A percentile compares a stretch with the other conserved stretches of the same genome.
Conservation (phyloP, 768 basidiomycete genomes). For the Rhodosporidiobolus sp. region DNA sequence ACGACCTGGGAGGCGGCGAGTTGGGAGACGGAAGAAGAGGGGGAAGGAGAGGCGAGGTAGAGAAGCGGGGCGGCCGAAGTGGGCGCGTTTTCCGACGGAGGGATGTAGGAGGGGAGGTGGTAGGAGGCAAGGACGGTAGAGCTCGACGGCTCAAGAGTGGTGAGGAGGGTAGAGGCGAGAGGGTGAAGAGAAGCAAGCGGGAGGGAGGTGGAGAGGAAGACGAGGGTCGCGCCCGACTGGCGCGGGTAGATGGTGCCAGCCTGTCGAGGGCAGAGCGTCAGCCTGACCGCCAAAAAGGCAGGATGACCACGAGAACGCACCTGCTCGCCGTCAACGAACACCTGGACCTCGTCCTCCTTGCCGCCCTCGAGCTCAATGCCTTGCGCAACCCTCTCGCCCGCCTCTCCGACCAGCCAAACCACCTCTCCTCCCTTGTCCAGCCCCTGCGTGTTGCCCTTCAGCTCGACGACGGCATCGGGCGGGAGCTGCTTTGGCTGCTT, state of each 20-base stretch:
- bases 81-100: background rate
- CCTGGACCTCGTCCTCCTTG: background rate
- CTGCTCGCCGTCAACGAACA: conserved; percentile 46
- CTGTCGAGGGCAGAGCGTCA: background rate
- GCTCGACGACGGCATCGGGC: conserved; percentile 13
- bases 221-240: conserved; percentile 2
- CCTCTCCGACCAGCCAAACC: conserved; percentile 27
- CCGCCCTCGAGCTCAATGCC: conserved; percentile 1
- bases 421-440: conserved; percentile 9
- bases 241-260: background rate
- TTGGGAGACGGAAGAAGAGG: conserved; percentile 2
- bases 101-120: conserved; percentile 34
- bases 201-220: conserved; percentile 31
- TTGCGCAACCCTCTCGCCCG: conserved; percentile 28
- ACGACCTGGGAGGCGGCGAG: background rate
- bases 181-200: conserved; percentile 25
- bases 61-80: conserved; percentile 21
- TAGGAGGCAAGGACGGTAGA: conserved; percentile 27
- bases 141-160: background rate
- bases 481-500: background rate
- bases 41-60: conserved; percentile 15
- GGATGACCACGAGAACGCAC: conserved; percentile 36
- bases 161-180: conserved; percentile 24
- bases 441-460: background rate
- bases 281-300: background rate